Evolutionary conservation across 768 basidiomycete genomes (phyloP).

Genomic region (Lactarius deliciosus): DNA sequence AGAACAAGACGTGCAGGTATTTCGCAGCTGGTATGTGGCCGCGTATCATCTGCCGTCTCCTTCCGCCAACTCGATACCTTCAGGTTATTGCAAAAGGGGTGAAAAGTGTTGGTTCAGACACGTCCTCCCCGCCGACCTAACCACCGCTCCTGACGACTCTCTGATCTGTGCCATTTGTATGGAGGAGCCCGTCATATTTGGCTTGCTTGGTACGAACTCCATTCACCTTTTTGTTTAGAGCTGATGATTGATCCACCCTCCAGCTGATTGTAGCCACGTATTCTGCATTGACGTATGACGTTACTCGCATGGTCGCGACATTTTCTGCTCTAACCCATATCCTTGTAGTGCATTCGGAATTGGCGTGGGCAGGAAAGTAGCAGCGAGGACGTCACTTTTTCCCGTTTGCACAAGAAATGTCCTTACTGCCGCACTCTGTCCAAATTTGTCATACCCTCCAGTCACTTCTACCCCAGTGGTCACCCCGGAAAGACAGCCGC

Average conservation of each 20-base stretch:
- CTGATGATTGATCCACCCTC: constrained; percentile 20
- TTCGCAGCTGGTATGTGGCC: constrained; percentile 53
- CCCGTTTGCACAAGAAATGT: constrained; percentile 70
- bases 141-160: constrained; percentile 37
- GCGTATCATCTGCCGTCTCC: not conserved
- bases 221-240: constrained; percentile 1
- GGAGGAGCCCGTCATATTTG: constrained; percentile 68
- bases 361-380: constrained; percentile 70
- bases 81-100: constrained; percentile 72
- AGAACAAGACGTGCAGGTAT: constrained; percentile 66
- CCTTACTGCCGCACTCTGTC: constrained; percentile 72
- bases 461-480: constrained; percentile 58
- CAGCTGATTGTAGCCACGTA: constrained; percentile 75
- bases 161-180: constrained; percentile 70
- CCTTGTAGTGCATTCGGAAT: constrained; percentile 65
- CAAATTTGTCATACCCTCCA: constrained; percentile 71
- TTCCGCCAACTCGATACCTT: not conserved
- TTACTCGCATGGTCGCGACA: not conserved
- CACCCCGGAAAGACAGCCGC: constrained; percentile 51
- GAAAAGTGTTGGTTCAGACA: constrained; percentile 78
- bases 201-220: constrained; percentile 54
- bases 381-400: constrained; percentile 48
- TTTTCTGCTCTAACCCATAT: constrained; percentile 6
- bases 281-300: constrained; percentile 66
- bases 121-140: constrained; percentile 33